Evolutionary conservation across 306 rosid species (phyloP).

Genomic region (Trichosanthes truncata): DNA sequence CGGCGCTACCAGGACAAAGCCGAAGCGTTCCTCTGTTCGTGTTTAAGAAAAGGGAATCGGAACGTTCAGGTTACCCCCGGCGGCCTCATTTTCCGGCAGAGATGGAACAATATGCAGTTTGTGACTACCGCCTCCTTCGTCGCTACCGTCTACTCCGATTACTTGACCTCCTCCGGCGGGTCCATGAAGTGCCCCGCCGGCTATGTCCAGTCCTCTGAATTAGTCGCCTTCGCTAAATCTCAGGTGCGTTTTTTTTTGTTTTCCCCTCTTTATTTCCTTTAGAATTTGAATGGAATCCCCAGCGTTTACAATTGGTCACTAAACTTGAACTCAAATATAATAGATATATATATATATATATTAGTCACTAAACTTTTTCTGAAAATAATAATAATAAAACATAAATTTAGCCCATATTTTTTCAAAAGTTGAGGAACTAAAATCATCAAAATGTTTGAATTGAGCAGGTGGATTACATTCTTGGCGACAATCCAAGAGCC

Average conservation of each 20-base stretch:
- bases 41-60: constrained; percentile 54
- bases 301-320: no score
- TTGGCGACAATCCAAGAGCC: constrained; percentile 94
- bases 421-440: not conserved
- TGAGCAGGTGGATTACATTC: constrained; percentile 74
- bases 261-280: no score
- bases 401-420: no score
- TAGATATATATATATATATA: no score
- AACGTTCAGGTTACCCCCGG: constrained; percentile 85
- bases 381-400: no score
- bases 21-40: constrained; percentile 75
- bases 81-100: constrained; percentile 76
- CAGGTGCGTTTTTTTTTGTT: constrained; percentile 41
- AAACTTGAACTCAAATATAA: no score
- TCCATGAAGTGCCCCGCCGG: constrained; percentile 54
- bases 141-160: constrained; percentile 81
- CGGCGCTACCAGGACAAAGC: constrained; percentile 59
- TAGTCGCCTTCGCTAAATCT: constrained; percentile 63
- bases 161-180: constrained; percentile 47
- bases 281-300: no score
- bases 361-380: no score
- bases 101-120: constrained; percentile 96
- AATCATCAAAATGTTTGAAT: not conserved
- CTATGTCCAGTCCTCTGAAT: constrained; percentile 48
- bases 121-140: constrained; percentile 79